Evolutionary conservation across 495 filamentous ascomycete species (phyloP).

Genomic region (Aspergillus sclerotioniger): DNA sequence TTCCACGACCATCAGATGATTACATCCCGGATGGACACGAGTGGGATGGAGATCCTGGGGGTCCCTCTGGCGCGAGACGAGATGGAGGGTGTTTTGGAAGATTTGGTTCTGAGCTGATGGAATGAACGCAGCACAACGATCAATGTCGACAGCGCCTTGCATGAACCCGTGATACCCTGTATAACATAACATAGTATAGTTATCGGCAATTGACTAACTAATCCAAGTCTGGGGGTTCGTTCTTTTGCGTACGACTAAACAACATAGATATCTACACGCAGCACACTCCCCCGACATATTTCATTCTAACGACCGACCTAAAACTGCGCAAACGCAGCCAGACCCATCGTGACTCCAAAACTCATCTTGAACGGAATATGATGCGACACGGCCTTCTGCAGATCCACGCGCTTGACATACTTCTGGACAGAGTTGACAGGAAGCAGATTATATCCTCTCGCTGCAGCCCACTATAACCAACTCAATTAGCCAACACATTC

Average conservation of each 20-base stretch:
- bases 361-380: slow-evolving; percentile 76
- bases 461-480: slow-evolving; percentile 59
- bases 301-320: too few relatives aligned
- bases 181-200: slow-evolving; percentile 17
- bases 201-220: too few relatives aligned
- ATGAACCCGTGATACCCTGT: slow-evolving; percentile 27
- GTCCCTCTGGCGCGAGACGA: slow-evolving; percentile 87
- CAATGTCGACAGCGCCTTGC: background rate
- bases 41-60: slow-evolving; percentile 80
- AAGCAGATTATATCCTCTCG: slow-evolving; percentile 71
- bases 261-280: background rate
- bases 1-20: slow-evolving; percentile 99
- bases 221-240: too few relatives aligned
- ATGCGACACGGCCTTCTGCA: slow-evolving; percentile 58
- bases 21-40: slow-evolving; percentile 75
- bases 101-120: slow-evolving; percentile 55
- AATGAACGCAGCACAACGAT: slow-evolving; percentile 11
- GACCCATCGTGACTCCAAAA: slow-evolving; percentile 72
- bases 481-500: too few relatives aligned
- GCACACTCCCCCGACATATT: background rate
- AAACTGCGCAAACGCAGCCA: slow-evolving; percentile 68
- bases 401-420: slow-evolving; percentile 56
- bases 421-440: slow-evolving; percentile 58
- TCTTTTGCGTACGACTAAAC: too few relatives aligned
- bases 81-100: slow-evolving; percentile 84